Evolutionary conservation across 2,329 filamentous ascomycete species (phyloP), one percentile per base, ranked within the genome.

Genomic region (Didymosphaeria variabile): DNA sequence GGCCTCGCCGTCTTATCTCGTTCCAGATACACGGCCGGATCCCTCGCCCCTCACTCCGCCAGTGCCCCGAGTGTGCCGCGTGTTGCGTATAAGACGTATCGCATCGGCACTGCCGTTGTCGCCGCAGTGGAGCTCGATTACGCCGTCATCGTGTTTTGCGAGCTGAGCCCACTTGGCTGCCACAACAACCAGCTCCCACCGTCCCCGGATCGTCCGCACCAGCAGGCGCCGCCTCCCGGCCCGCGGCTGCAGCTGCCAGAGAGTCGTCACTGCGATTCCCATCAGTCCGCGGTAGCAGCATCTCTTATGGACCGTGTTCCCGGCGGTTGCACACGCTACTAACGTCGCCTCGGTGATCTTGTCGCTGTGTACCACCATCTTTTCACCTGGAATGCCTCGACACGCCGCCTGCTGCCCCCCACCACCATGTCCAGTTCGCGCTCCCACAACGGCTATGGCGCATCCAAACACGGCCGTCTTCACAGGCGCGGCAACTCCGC

Each of bases 401-500:
- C 62, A 60, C 55, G 40, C 64, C 61, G 36, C 34, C 64, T 59
- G 57, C 63, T 54, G 60, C 58, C 57, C 50, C 58, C 57, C 50
- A 45, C 42, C 50, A 67, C 46, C 60, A 72, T 73, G 69, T 63
- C 67, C 59, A 46, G 55, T 55, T 47, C 63, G 52, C 61, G 66
- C 52, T 50, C 69, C 31, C 70, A 71, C 38, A n/a, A n/a, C 64
- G 67, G 66, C 54, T 69, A 71, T 65, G 68, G 62, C 59, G 59
- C 65, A 26, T 61, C 72, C 45, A 73, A 68, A 53, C 73, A 79
- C 72, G 78, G 70, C 57, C 77, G 77, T 58, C 72, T 80, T 10
- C 79, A 81, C 65, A 78, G 78, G 67, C 76, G 79, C 61, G 76
- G 71, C 40, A 71, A 74, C 69, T 80, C 78, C 5, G 73, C 73